A percentile compares a stretch with the other conserved stretches of the same genome.
These are phyloP conservation scores for Russula ochroleuca DNA, from an alignment of 768 basidiomycete species.

Conservation along the genomic window DNA sequence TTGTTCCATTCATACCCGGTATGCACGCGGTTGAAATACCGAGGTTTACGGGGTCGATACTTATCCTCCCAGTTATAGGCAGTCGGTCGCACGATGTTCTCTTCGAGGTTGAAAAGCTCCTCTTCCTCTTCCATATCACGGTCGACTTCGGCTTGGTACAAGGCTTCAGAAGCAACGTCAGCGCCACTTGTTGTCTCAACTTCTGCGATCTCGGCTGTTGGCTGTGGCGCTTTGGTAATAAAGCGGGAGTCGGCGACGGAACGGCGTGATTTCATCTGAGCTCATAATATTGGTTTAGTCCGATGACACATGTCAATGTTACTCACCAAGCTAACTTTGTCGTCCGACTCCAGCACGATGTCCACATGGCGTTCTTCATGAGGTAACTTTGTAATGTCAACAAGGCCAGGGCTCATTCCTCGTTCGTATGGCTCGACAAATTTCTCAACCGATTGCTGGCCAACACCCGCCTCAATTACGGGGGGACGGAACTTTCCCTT, in stretches of 20 bases:
- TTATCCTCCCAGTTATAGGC: slow-evolving; percentile 99
- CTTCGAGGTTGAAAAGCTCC: slow-evolving; percentile 91
- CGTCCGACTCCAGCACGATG: slow-evolving; percentile 65
- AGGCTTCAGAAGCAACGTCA: slow-evolving; percentile 82
- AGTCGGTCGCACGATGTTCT: slow-evolving; percentile 74
- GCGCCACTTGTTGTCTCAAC: slow-evolving; percentile 58
- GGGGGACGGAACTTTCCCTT: slow-evolving; percentile 42
- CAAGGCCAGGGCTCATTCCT: slow-evolving; percentile 77
- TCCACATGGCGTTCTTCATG: slow-evolving; percentile 80
- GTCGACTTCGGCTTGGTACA: slow-evolving; percentile 89
- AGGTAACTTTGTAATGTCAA: slow-evolving; percentile 65
- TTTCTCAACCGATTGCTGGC: slow-evolving; percentile 43
- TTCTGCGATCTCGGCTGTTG: slow-evolving; percentile 50
- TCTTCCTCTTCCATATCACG: slow-evolving; percentile 94
- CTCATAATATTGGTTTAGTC: slow-evolving; percentile 13
- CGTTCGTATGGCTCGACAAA: slow-evolving; percentile 77
- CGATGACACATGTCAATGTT: slow-evolving; percentile 3
- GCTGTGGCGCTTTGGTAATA: slow-evolving; percentile 70
- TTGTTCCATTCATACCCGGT: slow-evolving; percentile 99
- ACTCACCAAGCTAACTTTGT: slow-evolving; percentile 51
- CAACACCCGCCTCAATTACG: slow-evolving; percentile 34
- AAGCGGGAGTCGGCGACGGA: slow-evolving; percentile 81
- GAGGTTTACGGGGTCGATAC: slow-evolving; percentile 92
- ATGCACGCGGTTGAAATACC: slow-evolving; percentile 98
- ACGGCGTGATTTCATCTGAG: slow-evolving; percentile 73